Conservation (phyloP, 768 basidiomycete genomes). For the Tricholoma bakamatsutake region DNA sequence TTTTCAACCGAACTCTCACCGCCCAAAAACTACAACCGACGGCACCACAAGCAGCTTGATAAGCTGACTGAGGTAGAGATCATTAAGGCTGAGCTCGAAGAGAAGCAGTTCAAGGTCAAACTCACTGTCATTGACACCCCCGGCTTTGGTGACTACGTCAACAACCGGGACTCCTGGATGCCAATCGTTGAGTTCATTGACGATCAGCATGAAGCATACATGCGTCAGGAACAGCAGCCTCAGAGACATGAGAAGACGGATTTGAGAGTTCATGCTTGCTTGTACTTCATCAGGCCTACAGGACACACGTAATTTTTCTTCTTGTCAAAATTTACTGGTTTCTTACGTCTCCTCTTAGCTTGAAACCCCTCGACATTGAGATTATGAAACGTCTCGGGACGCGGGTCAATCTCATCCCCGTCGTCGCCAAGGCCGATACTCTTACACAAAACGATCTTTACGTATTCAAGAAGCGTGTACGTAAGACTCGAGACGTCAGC, state of each 20-base stretch:
- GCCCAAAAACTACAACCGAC: conserved; percentile 82
- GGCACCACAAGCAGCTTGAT: conserved; percentile 95
- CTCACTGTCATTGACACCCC: conserved; percentile 98
- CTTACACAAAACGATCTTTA: conserved; percentile 90
- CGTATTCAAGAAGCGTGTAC: conserved; percentile 87
- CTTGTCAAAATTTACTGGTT: neutral
- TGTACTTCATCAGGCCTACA: conserved; percentile 95
- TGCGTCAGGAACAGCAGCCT: conserved; percentile 99
- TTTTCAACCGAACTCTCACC: conserved; percentile 96
- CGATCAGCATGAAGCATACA: conserved; percentile 92
- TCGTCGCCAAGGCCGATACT: conserved; percentile 96
- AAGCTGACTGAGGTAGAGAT: conserved; percentile 98
- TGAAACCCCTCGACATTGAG: conserved; percentile 98
- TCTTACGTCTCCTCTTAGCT: conserved; percentile 32
- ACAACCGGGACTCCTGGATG: conserved; percentile 98
- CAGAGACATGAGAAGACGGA: conserved; percentile 91
- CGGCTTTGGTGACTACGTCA: conserved; percentile 99
- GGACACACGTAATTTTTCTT: conserved; percentile 80
- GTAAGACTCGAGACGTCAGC: conserved; percentile 18
- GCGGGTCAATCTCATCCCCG: conserved; percentile 96
- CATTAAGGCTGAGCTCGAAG: conserved; percentile 98
- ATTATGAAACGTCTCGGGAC: conserved; percentile 99
- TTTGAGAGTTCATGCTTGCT: conserved; percentile 90
- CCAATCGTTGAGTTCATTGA: conserved; percentile 99
- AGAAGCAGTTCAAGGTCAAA: conserved; percentile 99